Evolutionary conservation across 768 basidiomycete species (phyloP).

Genomic region (Trametes maxima): DNA sequence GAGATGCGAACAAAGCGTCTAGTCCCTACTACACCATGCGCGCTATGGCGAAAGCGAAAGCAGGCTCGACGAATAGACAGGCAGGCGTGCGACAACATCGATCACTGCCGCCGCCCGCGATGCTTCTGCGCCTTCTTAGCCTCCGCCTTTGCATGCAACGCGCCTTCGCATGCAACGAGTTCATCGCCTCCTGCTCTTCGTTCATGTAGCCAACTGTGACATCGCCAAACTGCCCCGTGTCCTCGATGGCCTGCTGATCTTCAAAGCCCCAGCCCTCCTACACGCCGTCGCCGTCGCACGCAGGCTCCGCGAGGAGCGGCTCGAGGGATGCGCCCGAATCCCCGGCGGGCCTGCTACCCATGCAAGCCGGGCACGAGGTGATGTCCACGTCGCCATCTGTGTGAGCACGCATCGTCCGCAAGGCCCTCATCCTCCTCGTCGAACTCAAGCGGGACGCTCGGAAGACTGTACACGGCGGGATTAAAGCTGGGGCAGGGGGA

Average conservation of each 20-base stretch:
- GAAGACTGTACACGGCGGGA: conserved; percentile 21
- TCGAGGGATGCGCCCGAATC: conserved; percentile 31
- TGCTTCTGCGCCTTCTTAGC: conserved; percentile 10
- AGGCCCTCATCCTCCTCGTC: conserved; percentile 70
- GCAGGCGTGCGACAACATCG: not conserved
- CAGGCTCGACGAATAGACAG: too few relatives aligned
- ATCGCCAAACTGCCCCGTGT: conserved; percentile 40
- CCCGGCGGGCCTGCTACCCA: conserved; percentile 26
- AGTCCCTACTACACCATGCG: too few relatives aligned
- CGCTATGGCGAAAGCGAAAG: not conserved
- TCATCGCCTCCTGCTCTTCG: conserved; percentile 34
- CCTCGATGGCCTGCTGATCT: conserved; percentile 35
- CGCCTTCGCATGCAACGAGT: too few relatives aligned
- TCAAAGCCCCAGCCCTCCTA: conserved; percentile 37
- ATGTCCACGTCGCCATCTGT: conserved; percentile 11
- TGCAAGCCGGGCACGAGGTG: conserved; percentile 26
- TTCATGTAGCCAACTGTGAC: conserved; percentile 40
- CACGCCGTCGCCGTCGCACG: conserved; percentile 21
- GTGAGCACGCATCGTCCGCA: conserved; percentile 14
- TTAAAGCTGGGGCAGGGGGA: conserved; percentile 43
- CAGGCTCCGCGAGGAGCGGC: conserved; percentile 28
- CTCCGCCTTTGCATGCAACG: conserved; percentile 10
- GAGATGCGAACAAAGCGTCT: not conserved
- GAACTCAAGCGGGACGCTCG: conserved; percentile 55
- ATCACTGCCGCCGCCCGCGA: conserved; percentile 5